phyloP scores from a whole-genome alignment of 23 red algal species.

The Agarophyton chilense region DNA sequence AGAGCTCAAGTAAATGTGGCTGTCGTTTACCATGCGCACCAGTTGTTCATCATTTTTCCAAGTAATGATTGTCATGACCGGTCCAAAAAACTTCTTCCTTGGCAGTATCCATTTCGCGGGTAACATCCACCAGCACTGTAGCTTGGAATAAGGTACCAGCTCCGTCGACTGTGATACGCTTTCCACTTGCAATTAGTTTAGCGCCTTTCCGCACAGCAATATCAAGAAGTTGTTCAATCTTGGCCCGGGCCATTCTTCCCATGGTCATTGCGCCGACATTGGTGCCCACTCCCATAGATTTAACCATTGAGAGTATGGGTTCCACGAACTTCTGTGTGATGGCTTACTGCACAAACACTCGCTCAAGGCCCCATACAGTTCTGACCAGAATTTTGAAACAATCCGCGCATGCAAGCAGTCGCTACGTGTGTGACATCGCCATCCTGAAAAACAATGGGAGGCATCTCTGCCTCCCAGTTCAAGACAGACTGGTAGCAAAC shows the following conservation, averaged over 20 bases:
- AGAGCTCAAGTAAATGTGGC: slow-evolving; percentile 78
- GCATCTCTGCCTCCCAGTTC: slow-evolving; percentile 98
- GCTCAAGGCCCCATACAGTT: slow-evolving; percentile 97
- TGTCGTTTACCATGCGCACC: slow-evolving; percentile 76
- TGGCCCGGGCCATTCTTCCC: slow-evolving; percentile 55
- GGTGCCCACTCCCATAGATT: slow-evolving; percentile 29
- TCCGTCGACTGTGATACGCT: not conserved
- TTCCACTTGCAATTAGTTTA: slow-evolving; percentile 61
- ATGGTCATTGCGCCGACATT: slow-evolving; percentile 94
- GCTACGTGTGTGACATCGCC: slow-evolving; percentile 67
- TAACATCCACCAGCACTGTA: slow-evolving; percentile 81
- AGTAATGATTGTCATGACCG: slow-evolving; percentile 69
- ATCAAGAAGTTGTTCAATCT: slow-evolving; percentile 72
- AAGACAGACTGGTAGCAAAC: slow-evolving; percentile 82
- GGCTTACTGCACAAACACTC: slow-evolving; percentile 82
- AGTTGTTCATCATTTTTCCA: slow-evolving; percentile 75
- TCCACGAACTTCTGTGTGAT: slow-evolving; percentile 62
- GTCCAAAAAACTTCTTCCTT: slow-evolving; percentile 99
- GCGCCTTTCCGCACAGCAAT: slow-evolving; percentile 81
- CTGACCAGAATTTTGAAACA: slow-evolving; percentile 97
- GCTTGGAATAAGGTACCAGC: slow-evolving; percentile 62
- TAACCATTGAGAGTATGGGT: not conserved
- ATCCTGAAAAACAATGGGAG: slow-evolving; percentile 83
- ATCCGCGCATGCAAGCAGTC: slow-evolving; percentile 77
- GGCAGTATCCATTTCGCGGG: slow-evolving; percentile 72